Base-by-base conservation (phyloP, 2,329 filamentous ascomycete species). In the Davidsoniella virescens region DNA sequence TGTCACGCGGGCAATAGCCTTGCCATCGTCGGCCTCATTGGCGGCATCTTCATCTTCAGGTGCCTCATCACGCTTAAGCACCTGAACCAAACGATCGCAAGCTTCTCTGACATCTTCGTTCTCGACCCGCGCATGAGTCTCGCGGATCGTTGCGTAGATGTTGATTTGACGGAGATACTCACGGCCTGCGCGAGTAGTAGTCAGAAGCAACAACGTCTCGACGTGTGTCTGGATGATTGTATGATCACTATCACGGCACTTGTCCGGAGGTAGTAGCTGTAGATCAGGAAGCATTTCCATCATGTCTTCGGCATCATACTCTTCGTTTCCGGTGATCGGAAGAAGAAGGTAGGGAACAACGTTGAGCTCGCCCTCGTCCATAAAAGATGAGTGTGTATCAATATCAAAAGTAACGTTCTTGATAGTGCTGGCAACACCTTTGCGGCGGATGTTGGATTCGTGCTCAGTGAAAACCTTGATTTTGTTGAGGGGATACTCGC, bases 391-490 rank as follows among this genome's bases (percentile, higher is more conserved):
- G 59, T 96, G 90, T 0, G 82, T 75, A 2, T 76, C 65, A 5
- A 90, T 66, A 59, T 93, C 84, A 61, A 98, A 96, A 5, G 86
- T 80, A 26, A 85, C 78, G 61, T 98, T 98, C 65, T 96, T 96
- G 62, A 98, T 87, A 8, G 87, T 92, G 54, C 82, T 87, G 6
- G 90, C 90, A n/a, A 95, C 88, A n/a, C 92, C 92, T 59, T 87
- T 86, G 50, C 92, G 75, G 52, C 92, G 78, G 49, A 95, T 79
- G 25, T 82, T 75, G 2, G 85, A 93, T 58, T 76, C 72, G 67
- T 95, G 87, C 64, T 94, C 87, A 1, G 92, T 96, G 64, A 96
- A 96, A 53, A 96, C 90, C 54, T 83, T 84, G 54, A 98, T 71
- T 69, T 96, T 96, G 45, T 84, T 86, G 44, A 96, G 71, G 2